Percentiles rank a stretch among this genome's conserved stretches.
These are phyloP conservation scores for Ophiosphaerella herpotricha DNA, from an alignment of 2,329 filamentous ascomycete genomes.

Conservation along the genomic window DNA sequence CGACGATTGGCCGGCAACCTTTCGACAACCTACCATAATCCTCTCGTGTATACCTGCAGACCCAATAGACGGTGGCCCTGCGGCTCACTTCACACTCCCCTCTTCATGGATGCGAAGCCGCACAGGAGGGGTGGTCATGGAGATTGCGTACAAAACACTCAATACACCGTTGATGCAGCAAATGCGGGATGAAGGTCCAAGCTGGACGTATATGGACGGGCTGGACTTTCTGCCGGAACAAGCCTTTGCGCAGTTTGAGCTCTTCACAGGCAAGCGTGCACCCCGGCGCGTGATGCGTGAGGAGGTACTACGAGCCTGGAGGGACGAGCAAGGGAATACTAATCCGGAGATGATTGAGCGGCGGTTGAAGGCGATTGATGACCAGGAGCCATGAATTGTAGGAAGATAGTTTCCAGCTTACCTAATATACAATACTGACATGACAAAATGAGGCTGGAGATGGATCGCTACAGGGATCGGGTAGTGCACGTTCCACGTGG, in stretches of 20 bases:
- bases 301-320: conserved; percentile 56
- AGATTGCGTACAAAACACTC: conserved; percentile 73
- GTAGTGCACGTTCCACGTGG: conserved; percentile 20
- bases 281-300: conserved; percentile 73
- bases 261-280: conserved; percentile 75
- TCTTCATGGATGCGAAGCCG: conserved; percentile 70
- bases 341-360: conserved; percentile 39
- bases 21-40: conserved; percentile 71
- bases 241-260: conserved; percentile 79
- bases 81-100: conserved; percentile 73
- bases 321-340: conserved; percentile 37
- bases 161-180: conserved; percentile 73
- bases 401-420: background rate
- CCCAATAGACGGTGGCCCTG: conserved; percentile 64
- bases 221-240: conserved; percentile 78
- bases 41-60: conserved; percentile 78
- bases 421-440: background rate
- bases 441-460: background rate
- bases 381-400: conserved; percentile 35
- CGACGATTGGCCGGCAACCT: conserved; percentile 67
- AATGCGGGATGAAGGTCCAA: conserved; percentile 62
- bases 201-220: conserved; percentile 78
- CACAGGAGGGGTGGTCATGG: conserved; percentile 76
- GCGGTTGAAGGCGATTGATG: conserved; percentile 40
- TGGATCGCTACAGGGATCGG: conserved; percentile 20